Evolutionary conservation across 345 rosid genomes (phyloP).

Genomic region (Hibiscus syriacus): DNA sequence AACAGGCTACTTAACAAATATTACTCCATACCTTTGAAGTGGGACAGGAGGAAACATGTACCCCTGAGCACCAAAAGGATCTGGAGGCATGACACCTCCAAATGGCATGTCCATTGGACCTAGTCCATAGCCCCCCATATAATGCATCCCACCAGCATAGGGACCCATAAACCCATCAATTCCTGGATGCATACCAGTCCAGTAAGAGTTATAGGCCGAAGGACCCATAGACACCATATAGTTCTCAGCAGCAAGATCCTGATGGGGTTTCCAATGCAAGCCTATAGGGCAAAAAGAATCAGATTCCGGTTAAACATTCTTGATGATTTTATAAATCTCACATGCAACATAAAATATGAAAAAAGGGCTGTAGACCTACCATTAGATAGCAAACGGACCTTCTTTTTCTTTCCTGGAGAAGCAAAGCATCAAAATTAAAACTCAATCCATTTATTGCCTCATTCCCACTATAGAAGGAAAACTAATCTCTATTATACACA

Average conservation of each 20-base stretch:
- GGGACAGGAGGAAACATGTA: conserved; percentile 61
- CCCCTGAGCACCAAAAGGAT: conserved; percentile 53
- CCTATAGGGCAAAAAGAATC: conserved; percentile 34
- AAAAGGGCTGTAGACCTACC: conserved; percentile 24
- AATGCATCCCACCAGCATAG: conserved; percentile 47
- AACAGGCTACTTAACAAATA: not conserved
- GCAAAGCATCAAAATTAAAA: conserved; percentile 6
- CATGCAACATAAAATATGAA: not conserved
- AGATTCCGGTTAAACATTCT: not conserved
- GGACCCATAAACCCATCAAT: conserved; percentile 57
- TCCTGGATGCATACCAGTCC: conserved; percentile 74
- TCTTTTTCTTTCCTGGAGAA: conserved; percentile 66
- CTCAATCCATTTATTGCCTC: not conserved
- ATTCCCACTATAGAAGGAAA: conserved; percentile 1
- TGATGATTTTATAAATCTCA: not conserved
- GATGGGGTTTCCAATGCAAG: conserved; percentile 63
- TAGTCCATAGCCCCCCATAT: conserved; percentile 51
- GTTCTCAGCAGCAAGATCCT: conserved; percentile 53
- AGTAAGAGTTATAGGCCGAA: conserved; percentile 59
- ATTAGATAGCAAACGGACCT: conserved; percentile 50
- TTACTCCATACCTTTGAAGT: conserved; percentile 42
- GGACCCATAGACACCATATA: conserved; percentile 82
- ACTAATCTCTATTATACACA: not conserved
- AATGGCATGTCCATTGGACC: conserved; percentile 57
- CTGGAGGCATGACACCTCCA: conserved; percentile 56